phyloP scores from a whole-genome alignment of 2,329 filamentous ascomycete species.

The Apiospora sp. region DNA sequence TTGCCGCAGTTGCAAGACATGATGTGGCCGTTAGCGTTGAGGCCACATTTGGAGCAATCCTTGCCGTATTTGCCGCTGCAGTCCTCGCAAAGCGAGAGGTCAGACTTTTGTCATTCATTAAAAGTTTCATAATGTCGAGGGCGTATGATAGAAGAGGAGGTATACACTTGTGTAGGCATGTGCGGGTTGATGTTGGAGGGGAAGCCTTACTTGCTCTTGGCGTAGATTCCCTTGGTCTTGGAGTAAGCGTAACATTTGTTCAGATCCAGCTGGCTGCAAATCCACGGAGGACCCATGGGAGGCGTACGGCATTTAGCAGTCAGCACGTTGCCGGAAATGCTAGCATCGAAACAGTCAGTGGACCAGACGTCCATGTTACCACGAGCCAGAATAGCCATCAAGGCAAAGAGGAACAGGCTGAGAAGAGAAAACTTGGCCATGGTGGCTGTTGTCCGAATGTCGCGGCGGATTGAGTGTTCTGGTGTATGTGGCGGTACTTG shows the following conservation, averaged over 20 bases:
- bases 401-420: not conserved
- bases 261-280: constrained; percentile 22
- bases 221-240: not conserved
- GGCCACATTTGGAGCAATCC: not conserved
- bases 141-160: not conserved
- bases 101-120: not conserved
- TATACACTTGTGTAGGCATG: not conserved
- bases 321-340: not conserved
- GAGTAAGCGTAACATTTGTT: constrained; percentile 5
- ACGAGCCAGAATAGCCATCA: not conserved
- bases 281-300: constrained; percentile 25
- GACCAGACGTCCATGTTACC: not conserved
- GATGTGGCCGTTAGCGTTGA: not conserved
- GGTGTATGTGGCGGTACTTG: not conserved
- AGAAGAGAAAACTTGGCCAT: not conserved
- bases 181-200: not conserved
- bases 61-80: not conserved
- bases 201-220: not conserved
- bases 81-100: not conserved
- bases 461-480: not conserved
- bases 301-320: constrained; percentile 8
- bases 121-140: not conserved
- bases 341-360: not conserved
- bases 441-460: not conserved
- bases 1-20: not conserved